Evolutionary conservation across 148 eudicot genomes (phyloP).

Genomic region (Linanthus parryae): DNA sequence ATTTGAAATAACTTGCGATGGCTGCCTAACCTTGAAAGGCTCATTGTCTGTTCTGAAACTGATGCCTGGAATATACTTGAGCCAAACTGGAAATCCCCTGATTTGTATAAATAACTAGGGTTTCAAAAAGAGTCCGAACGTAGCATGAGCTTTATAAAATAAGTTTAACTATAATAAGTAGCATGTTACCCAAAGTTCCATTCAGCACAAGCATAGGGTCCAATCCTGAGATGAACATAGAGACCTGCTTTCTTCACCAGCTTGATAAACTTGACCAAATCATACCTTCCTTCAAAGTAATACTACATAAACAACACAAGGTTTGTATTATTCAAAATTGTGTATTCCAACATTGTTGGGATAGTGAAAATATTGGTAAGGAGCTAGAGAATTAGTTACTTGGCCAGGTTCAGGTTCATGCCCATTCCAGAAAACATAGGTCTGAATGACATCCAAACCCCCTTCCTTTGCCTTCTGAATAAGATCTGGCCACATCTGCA

Average conservation of each 20-base stretch:
- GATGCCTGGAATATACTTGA: conserved; percentile 83
- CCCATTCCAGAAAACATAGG: conserved; percentile 96
- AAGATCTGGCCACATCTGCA: conserved; percentile 97
- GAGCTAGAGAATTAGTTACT: conserved; percentile 20
- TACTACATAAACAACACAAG: conserved; percentile 39
- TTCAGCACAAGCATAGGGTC: conserved; percentile 95
- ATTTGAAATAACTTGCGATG: no score
- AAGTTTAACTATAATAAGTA: neutral
- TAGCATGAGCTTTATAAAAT: no score
- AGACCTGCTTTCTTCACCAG: conserved; percentile 73
- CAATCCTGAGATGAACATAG: conserved; percentile 82
- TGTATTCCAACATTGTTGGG: neutral
- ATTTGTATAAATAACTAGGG: conserved; percentile 5
- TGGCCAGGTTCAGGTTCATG: conserved; percentile 89
- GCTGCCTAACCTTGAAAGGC: conserved; percentile 74
- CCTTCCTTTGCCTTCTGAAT: conserved; percentile 89
- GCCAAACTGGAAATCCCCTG: conserved; percentile 96
- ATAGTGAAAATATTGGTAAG: neutral
- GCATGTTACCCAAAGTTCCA: conserved; percentile 89
- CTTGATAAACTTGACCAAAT: conserved; percentile 81
- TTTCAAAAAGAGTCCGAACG: no score
- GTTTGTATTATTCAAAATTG: conserved; percentile 8
- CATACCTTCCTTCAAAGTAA: conserved; percentile 84
- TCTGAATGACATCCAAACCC: conserved; percentile 85
- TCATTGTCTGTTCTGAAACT: conserved; percentile 83